phyloP scores from a whole-genome alignment of 2,329 filamentous ascomycete genomes.

The Diaporthe sp. region DNA sequence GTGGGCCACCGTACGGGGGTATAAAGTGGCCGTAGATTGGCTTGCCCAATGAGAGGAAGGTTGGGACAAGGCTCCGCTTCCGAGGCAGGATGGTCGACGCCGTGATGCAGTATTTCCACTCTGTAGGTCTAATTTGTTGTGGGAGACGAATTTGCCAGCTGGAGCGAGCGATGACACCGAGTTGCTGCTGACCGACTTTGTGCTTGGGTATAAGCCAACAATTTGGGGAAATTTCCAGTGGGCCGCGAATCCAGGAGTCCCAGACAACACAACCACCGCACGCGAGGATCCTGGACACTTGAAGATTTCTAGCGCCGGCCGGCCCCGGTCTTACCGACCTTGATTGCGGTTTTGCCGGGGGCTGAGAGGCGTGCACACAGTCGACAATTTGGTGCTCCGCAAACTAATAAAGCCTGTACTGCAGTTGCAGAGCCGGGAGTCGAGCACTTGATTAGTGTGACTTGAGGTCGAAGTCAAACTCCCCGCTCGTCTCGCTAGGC shows the following conservation, averaged over 20 bases:
- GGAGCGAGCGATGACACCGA: constrained; percentile 15
- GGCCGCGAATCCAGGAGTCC: neutral
- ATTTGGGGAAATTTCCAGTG: constrained; percentile 21
- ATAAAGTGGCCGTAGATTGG: constrained; percentile 21
- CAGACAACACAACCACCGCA: neutral
- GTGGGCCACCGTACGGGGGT: constrained; percentile 12
- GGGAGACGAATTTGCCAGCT: neutral
- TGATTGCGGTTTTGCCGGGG: constrained; percentile 16
- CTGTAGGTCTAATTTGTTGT: neutral
- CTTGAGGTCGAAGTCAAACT: constrained; percentile 22
- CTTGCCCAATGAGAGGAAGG: constrained; percentile 24
- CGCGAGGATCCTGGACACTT: constrained; percentile 35
- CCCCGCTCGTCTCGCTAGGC: constrained; percentile 24
- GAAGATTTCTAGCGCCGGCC: constrained; percentile 40
- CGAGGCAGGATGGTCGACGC: constrained; percentile 12
- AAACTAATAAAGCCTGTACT: neutral
- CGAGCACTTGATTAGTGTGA: constrained; percentile 5
- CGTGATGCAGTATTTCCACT: constrained; percentile 11
- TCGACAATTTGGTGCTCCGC: constrained; percentile 19
- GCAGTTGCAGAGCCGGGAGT: constrained; percentile 5
- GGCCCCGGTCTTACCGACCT: constrained; percentile 44
- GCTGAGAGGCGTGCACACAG: constrained; percentile 25
- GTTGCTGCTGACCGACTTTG: constrained; percentile 21
- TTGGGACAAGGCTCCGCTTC: constrained; percentile 13
- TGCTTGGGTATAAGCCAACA: constrained; percentile 11